Base-by-base conservation (phyloP, 83 land plant genomes). In the Picea engelmannii region DNA sequence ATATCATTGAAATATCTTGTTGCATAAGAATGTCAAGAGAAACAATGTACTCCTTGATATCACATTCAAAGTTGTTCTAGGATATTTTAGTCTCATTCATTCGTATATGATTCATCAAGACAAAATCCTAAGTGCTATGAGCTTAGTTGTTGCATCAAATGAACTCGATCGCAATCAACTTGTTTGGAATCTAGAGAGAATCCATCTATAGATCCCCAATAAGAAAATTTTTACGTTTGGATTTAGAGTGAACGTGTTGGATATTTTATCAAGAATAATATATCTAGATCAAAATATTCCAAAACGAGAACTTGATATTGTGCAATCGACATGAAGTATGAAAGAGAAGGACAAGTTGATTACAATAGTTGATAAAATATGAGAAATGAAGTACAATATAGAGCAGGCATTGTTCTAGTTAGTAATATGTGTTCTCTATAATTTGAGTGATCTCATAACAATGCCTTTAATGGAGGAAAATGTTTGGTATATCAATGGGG, bases 41-140 rank as follows among this genome's bases (percentile, higher is more conserved):
- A 35, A 35, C 38, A 35, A 35, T 35, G 38, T 35, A 35, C 38
- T 35, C 38, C 38, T 35, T 35, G 38, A 35, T 35, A 35, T 35
- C 38, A 35, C 38, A 35, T 84, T 73, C n/a, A 71, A 71, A 60
- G 82, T 82, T 55, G 2, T 74, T 17, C 6, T 75, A n/a, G 82
- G 82, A 15, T 79, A 84, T 80, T 84, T 80, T 47, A 78, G 86
- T n/a, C 76, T 84, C 42, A 65, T 74, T 23, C 59, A 75, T 27
- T 27, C 76, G 7, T 10, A 7, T 27, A 66, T 66, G 31, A 66
- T 1, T 66, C 12, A 66, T 66, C 31, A 66, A 25, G 31, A 25
- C 11, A 66, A 27, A 66, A 6, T 6, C 25, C 25, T 27, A 7
- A 24, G 9, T 66, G 2, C 1, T 23, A 66, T 23, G 31, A 23